Evolutionary conservation across 805 yeast genomes (phyloP).

Genomic region (Teunomyces cretensis): DNA sequence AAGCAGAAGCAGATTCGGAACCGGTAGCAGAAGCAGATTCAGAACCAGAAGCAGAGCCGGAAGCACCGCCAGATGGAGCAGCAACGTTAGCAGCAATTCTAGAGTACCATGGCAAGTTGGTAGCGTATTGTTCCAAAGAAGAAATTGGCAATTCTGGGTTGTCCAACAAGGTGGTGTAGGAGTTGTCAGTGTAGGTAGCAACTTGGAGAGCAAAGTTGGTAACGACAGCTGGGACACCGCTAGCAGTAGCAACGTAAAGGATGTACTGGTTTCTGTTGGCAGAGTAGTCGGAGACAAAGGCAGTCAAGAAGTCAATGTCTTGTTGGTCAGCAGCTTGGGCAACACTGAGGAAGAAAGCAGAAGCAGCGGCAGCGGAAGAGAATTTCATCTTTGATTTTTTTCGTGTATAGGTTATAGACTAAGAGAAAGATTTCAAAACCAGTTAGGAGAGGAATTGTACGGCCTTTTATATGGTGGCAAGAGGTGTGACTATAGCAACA

Average conservation of each 20-base stretch:
- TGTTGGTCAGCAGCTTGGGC: conserved; percentile 18
- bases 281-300: conserved; percentile 35
- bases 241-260: conserved; percentile 27
- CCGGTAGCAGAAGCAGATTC: conserved; percentile 7
- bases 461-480: not conserved
- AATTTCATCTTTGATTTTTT: conserved; percentile 22
- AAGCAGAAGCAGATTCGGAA: conserved; percentile 7
- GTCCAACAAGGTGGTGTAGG: conserved; percentile 43
- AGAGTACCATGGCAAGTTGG: conserved; percentile 39
- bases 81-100: conserved; percentile 15
- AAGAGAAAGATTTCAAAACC: not conserved
- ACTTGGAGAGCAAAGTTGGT: conserved; percentile 30
- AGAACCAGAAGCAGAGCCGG: conserved; percentile 7
- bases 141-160: conserved; percentile 22
- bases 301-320: conserved; percentile 30
- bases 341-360: conserved; percentile 16
- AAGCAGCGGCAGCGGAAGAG: conserved; percentile 11
- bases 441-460: not conserved
- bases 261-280: conserved; percentile 31
- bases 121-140: conserved; percentile 30
- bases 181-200: conserved; percentile 42
- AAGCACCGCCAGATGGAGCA: conserved; percentile 6
- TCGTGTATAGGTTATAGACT: not conserved
- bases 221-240: conserved; percentile 25
- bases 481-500: not conserved